A percentile compares a stretch with the other conserved stretches of the same genome.
phyloP scores from a whole-genome alignment of 768 basidiomycete genomes.

The Pisolithus tinctorius region DNA sequence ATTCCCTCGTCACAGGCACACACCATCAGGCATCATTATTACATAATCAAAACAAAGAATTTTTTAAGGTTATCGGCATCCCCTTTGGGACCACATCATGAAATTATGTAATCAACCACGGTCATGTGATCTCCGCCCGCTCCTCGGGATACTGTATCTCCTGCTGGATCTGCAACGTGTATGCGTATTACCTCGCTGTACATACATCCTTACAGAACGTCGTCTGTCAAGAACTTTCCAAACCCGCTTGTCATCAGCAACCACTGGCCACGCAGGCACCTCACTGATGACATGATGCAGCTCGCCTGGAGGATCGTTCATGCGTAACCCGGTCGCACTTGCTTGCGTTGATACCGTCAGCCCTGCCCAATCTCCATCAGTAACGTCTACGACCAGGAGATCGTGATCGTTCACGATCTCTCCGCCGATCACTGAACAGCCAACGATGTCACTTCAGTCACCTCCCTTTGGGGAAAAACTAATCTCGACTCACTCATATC shows the following conservation, averaged over 20 bases:
- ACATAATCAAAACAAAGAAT: background rate
- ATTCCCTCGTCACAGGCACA: slow-evolving; percentile 31
- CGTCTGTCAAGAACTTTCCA: slow-evolving; percentile 4
- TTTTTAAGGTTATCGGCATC: background rate
- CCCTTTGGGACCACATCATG: background rate
- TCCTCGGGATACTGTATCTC: background rate
- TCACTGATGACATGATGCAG: slow-evolving; percentile 23
- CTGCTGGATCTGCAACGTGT: slow-evolving; percentile 1
- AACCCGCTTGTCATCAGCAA: background rate
- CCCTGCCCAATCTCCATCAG: slow-evolving; percentile 22
- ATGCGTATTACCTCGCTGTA: slow-evolving; percentile 3
- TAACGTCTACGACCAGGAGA: slow-evolving; percentile 63
- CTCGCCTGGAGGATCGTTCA: background rate
- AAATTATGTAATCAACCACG: background rate
- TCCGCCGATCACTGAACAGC: slow-evolving; percentile 52
- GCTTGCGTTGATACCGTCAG: too few species aligned
- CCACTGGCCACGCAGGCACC: slow-evolving; percentile 8
- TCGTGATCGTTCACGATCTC: slow-evolving; percentile 69
- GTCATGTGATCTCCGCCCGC: too few species aligned
- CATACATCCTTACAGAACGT: background rate
- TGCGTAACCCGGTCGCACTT: background rate
- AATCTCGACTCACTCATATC: slow-evolving; percentile 58
- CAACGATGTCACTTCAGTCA: slow-evolving; percentile 8
- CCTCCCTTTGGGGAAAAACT: slow-evolving; percentile 11
- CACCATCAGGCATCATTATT: slow-evolving; percentile 10